A percentile compares a stretch with the other conserved stretches of the same genome.
Conservation (phyloP, 2,329 filamentous ascomycete genomes). For the Grosmannia huntii region DNA sequence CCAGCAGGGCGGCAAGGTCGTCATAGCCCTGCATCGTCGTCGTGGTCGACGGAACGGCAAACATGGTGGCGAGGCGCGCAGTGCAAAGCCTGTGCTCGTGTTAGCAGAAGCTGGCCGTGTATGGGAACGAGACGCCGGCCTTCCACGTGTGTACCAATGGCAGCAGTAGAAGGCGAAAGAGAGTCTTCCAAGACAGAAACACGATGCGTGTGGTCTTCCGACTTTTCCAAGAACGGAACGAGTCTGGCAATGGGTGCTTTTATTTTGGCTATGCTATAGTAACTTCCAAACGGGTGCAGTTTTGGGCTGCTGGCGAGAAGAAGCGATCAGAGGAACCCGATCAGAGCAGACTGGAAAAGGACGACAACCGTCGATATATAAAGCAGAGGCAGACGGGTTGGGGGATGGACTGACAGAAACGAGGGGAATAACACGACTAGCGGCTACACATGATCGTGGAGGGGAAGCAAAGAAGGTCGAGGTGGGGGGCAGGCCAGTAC, state of each 20-base stretch:
- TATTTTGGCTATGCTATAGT: conserved; percentile 11
- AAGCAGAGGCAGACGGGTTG: neutral
- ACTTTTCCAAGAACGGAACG: neutral
- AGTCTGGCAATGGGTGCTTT: conserved; percentile 5
- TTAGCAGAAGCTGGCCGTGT: neutral
- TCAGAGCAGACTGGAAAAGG: neutral
- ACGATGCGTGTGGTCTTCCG: neutral
- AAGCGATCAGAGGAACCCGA: neutral
- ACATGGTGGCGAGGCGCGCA: neutral
- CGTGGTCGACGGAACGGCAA: conserved; percentile 7
- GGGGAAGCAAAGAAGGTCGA: conserved; percentile 4
- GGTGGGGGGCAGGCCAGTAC: neutral
- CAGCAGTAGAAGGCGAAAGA: too few species aligned
- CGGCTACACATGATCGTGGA: neutral
- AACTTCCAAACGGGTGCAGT: conserved; percentile 1
- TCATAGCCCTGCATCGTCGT: conserved; percentile 53
- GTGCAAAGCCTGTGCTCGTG: neutral
- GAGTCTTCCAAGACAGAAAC: too few species aligned
- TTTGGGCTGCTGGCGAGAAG: neutral
- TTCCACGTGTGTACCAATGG: neutral
- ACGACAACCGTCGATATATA: neutral
- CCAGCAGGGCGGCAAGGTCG: conserved; percentile 70
- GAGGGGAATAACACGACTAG: neutral
- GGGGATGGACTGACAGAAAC: neutral
- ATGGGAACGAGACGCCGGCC: neutral